Evolutionary conservation across 2,329 filamentous ascomycete genomes (phyloP), one percentile per base, ranked within the genome.

Genomic region (Trichoderma asperellum): DNA sequence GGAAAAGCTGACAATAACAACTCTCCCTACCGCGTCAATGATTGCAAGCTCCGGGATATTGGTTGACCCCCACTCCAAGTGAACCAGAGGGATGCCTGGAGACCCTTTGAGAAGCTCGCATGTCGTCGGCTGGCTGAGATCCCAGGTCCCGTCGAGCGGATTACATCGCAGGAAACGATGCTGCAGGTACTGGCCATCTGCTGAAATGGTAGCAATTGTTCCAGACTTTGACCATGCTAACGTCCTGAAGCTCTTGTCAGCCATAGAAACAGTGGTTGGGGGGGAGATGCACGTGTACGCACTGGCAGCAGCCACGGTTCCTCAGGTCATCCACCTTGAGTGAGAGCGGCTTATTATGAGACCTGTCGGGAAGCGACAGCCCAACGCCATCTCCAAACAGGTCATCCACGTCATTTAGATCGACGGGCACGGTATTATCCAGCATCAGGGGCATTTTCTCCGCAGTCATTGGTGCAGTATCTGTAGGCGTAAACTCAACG

Each of bases 141-240:
- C 85, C 93, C 94, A 97, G 52, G 84, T 85, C 2, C 91, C 92
- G 79, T 91, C 87, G 14, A 89, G 85, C 0, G 89, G 86, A 73
- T 89, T 85, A 75, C 91, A 90, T 40, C 88, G 86, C 62, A 97
- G 84, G 76, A 92, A 90, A 70, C 90, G 89, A 57, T 97, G 84
- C 76, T 92, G 89, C 64, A 97, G 82, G 16, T 84, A 85, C 59
- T 86, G 86, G 34, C 92, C 91, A 79, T 94, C 91, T 18, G 87
- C 82, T 24, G 90, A 87, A 73, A 98, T 91, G 66, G 90, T 91
- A 34, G 94, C 94, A 73, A 98, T 92, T 70, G 91, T 93, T 55
- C 95, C 95, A 71, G 89, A 87, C 75, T 90, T 94, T 12, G 95
- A 97, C 94, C 95, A 98, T 35, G 92, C 89, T 66, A 97, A 87